phyloP scores from a whole-genome alignment of 2,329 filamentous ascomycete species.

The Penicillium nordicum region DNA sequence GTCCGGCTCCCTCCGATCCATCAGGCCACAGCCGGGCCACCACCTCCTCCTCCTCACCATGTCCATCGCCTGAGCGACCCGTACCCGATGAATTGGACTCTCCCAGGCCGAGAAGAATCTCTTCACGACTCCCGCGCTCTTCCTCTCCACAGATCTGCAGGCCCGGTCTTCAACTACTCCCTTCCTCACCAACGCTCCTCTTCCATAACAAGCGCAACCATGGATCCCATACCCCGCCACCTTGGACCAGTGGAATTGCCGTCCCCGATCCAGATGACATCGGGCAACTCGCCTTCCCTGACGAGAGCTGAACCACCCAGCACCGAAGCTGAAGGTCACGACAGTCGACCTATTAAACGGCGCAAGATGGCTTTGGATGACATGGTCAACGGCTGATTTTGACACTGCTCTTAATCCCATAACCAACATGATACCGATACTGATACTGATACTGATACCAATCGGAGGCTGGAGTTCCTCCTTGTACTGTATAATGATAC shows the following conservation, averaged over 20 bases:
- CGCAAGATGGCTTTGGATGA: slow-evolving; percentile 42
- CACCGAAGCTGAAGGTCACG: slow-evolving; percentile 20
- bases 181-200: slow-evolving; percentile 25
- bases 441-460: background rate
- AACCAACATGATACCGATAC: background rate
- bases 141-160: slow-evolving; percentile 23
- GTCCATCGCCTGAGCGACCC: slow-evolving; percentile 35
- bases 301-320: slow-evolving; percentile 15
- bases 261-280: slow-evolving; percentile 13
- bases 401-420: background rate
- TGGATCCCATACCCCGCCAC: slow-evolving; percentile 24
- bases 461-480: slow-evolving; percentile 6
- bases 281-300: slow-evolving; percentile 17
- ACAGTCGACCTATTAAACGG: slow-evolving; percentile 33
- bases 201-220: slow-evolving; percentile 20
- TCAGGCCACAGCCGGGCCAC: slow-evolving; percentile 27
- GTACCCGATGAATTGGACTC: slow-evolving; percentile 29
- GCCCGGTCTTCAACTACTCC: slow-evolving; percentile 27
- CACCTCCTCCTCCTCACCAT: slow-evolving; percentile 19
- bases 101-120: slow-evolving; percentile 23
- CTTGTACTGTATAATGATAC: slow-evolving; percentile 24
- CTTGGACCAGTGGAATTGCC: slow-evolving; percentile 18
- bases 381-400: slow-evolving; percentile 38
- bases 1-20: slow-evolving; percentile 40
- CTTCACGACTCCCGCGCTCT: slow-evolving; percentile 23